Percentiles rank a stretch among this genome's conserved stretches.
Evolutionary conservation across 2,329 filamentous ascomycete genomes (phyloP).

Genomic region (Colletotrichum acutatum): DNA sequence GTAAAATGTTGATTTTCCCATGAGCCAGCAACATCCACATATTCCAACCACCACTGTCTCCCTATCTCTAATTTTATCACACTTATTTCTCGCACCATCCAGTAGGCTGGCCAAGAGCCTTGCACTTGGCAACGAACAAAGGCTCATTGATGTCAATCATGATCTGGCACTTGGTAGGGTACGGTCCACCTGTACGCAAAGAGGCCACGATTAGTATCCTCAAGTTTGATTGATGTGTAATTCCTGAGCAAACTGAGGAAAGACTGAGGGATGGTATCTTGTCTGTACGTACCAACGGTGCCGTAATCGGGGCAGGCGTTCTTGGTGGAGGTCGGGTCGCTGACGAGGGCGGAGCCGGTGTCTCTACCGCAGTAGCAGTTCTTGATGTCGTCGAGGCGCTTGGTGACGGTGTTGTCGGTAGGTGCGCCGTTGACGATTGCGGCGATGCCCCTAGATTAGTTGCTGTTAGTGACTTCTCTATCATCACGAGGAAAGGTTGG

Average conservation of each 20-base stretch:
- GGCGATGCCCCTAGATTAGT: not conserved
- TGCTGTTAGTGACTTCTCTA: not conserved
- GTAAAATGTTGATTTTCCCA: not conserved
- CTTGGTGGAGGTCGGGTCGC: conserved; percentile 9
- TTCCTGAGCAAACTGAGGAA: too few relatives aligned
- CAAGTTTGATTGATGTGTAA: too few relatives aligned
- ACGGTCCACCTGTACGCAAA: not conserved
- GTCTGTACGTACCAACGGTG: not conserved
- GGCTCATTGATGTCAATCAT: conserved; percentile 18
- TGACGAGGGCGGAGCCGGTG: not conserved
- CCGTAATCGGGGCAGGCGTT: conserved; percentile 8
- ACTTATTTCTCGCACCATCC: conserved; percentile 4
- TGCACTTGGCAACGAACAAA: conserved; percentile 8
- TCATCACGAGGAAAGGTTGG: too few relatives aligned
- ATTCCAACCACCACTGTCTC: not conserved
- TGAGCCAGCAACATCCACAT: not conserved
- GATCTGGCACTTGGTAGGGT: conserved; percentile 13
- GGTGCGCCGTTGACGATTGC: not conserved
- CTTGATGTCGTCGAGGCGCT: conserved; percentile 4
- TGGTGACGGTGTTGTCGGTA: not conserved
- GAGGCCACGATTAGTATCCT: not conserved
- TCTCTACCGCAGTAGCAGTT: conserved; percentile 19
- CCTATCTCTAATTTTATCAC: not conserved
- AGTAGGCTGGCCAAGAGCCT: conserved; percentile 2
- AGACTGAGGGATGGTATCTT: too few relatives aligned